Base-by-base conservation (phyloP, 2,329 filamentous ascomycete species). In the Madurella fahalii region DNA sequence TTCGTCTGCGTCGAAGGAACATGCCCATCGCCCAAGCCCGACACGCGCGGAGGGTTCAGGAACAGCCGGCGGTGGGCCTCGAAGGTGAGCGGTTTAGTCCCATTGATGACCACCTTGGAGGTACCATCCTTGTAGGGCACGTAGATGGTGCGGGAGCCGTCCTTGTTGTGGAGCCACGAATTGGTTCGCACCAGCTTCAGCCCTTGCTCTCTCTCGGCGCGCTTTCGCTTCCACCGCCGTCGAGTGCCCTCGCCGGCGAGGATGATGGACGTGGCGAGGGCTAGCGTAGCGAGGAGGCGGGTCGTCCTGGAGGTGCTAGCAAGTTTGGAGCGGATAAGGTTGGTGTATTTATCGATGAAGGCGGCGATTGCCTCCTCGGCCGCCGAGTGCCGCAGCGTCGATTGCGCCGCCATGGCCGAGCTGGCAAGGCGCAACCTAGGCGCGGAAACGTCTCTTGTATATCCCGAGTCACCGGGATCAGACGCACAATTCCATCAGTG, bases 21-120 rank as follows among this genome's bases (percentile, higher is more conserved):
- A 42, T 81, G 79, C 13, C 85, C 84, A 69, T 91, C 85, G 40
- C 81, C 79, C 46, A 94, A 79, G 1, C 90, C 87, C 12, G 90
- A 88, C 16, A 91, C 88, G 57, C 90, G 80, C 4, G 92, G 92
- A 1, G 93, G 92, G 65, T 95, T 94, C 46, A 99, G 77, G 69
- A 99, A 99, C 31, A 99, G 79, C 25, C 95, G 82, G 31, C 94
- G 83, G 73, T 99, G 94, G 5, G 94, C 95, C 77, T 99, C 93
- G 68, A 97, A 99, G 0, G 94, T 99, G 37, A 93, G 87, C 17
- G 85, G 83, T 68, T 96, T 96, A 30, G 92, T 99, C 5, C 88
- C 86, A 67, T 90, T 79, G 60, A 99, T 96, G 54, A 88, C 87
- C 46, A 99, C 93, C 71, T 95, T 95, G 62, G 91, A 88, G 2